Evolutionary conservation across 2,329 filamentous ascomycete species (phyloP).

Genomic region (Botrytis galanthina): DNA sequence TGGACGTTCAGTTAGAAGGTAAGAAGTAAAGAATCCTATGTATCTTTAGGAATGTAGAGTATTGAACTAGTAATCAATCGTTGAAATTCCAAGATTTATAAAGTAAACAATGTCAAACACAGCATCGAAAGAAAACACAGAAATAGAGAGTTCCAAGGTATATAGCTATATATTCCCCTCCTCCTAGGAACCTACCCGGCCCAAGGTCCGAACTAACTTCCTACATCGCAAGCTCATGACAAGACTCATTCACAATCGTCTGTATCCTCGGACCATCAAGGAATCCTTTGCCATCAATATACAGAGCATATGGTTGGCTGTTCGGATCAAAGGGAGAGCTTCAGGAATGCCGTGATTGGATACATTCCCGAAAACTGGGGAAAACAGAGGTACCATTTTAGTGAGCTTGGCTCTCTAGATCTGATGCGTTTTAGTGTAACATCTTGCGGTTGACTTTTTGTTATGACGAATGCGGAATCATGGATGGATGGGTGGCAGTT

Average conservation of each 20-base stretch:
- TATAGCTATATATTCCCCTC: background rate
- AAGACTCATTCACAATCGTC: background rate
- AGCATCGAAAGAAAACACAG: background rate
- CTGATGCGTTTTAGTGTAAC: conserved; percentile 1
- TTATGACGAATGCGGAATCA: conserved; percentile 5
- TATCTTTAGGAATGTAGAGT: conserved; percentile 7
- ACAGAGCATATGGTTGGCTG: background rate
- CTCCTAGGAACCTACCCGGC: background rate
- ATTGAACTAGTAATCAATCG: background rate
- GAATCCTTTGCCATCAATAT: background rate
- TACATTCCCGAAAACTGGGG: conserved; percentile 17
- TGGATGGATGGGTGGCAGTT: background rate
- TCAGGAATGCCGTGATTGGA: conserved; percentile 20
- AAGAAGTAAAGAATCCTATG: background rate
- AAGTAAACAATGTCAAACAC: background rate
- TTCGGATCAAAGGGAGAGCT: conserved; percentile 18
- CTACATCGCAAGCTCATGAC: conserved; percentile 1
- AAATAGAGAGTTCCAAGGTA: background rate
- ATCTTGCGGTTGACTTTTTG: background rate
- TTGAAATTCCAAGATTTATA: background rate
- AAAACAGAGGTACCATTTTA: background rate
- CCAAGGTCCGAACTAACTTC: conserved; percentile 23
- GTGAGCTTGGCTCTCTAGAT: conserved; percentile 12
- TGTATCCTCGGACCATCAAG: conserved; percentile 23
- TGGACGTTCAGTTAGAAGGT: background rate